Base-by-base conservation (phyloP, 306 rosid genomes). In the Rosa lucieae region DNA sequence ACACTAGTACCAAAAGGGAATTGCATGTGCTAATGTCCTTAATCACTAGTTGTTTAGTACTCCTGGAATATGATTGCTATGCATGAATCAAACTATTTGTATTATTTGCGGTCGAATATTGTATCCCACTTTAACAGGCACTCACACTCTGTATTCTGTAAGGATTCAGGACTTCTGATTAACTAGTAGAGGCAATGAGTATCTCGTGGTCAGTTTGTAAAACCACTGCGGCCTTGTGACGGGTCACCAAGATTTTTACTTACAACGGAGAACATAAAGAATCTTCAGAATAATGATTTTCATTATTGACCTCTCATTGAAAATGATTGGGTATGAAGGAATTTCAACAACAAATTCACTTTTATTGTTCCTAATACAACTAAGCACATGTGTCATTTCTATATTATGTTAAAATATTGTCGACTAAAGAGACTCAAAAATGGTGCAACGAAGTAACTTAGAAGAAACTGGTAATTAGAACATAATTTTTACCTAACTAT, bases 11-110 rank as follows among this genome's bases (percentile, higher is more conserved):
- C 71, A 76, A 84, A 84, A 80, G 84, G 15, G 83, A 80, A 76
- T 49, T 76, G 72, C 94, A 89, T 92, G 97, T 89, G 94, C 90
- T 35, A 46, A 79, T 82, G 75, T 70, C 84, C 79, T 23, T 67
- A 10, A 21, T 46, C 48, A 61, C 79, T 3, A 11, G 1, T 63
- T 17, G 39, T 15, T 67, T 37, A 46, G 72, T 17, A 32, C 48
- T 46, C 21, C 13, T n/a, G 23, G 10, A 29, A 43, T 13, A 49
- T 80, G 20, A 61, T 75, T 56, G 53, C 52, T 14, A 14, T 65
- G 70, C 21, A 14, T 65, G 70, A 35, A 35, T 37, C 21, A 35
- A 35, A 65, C 46, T 35, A 37, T 65, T 65, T 65, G 46, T 65
- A 65, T 65, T 35, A 35, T 65, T 11, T 35, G n/a, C 11, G 5